These are phyloP conservation scores for Durusdinium trenchii DNA, from an alignment of 73 alveolate genomes.

Conservation along the genomic window DNA sequence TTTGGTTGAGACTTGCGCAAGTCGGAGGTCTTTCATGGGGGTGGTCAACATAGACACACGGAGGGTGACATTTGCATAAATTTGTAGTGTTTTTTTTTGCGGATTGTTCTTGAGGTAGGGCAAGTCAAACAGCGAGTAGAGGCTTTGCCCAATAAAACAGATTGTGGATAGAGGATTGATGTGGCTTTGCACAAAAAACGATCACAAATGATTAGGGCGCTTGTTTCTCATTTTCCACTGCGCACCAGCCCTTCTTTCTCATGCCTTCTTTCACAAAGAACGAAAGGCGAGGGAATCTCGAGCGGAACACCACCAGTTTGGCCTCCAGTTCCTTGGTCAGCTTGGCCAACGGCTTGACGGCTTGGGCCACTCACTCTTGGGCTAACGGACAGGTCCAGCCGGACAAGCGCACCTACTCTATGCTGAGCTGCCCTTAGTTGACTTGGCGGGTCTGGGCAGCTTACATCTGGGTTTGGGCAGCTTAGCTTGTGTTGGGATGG, in stretches of 20 bases:
- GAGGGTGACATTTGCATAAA: too few relatives aligned
- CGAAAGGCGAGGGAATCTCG: not conserved
- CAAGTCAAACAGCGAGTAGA: too few relatives aligned
- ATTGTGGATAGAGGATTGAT: too few relatives aligned
- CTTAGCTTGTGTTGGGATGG: too few relatives aligned
- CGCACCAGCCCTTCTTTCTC: not conserved
- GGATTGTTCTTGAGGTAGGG: too few relatives aligned
- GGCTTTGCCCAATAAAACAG: too few relatives aligned
- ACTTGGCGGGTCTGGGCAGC: not conserved
- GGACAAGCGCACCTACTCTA: conserved; percentile 87
- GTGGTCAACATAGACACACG: not conserved
- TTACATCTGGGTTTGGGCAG: too few relatives aligned
- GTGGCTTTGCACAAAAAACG: not conserved
- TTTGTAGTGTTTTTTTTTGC: not conserved
- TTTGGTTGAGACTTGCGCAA: not conserved
- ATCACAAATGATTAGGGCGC: too few relatives aligned
- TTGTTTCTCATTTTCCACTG: not conserved
- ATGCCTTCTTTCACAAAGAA: not conserved
- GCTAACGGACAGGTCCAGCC: conserved; percentile 42
- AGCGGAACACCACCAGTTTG: too few relatives aligned
- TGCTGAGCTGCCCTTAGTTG: conserved; percentile 33
- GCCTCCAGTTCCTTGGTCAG: too few relatives aligned
- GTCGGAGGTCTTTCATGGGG: not conserved
- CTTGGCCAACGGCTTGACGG: not conserved
- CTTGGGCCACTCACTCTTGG: not conserved